Conservation (phyloP, 148 eudicot species). For the Dianthus caryophyllus region DNA sequence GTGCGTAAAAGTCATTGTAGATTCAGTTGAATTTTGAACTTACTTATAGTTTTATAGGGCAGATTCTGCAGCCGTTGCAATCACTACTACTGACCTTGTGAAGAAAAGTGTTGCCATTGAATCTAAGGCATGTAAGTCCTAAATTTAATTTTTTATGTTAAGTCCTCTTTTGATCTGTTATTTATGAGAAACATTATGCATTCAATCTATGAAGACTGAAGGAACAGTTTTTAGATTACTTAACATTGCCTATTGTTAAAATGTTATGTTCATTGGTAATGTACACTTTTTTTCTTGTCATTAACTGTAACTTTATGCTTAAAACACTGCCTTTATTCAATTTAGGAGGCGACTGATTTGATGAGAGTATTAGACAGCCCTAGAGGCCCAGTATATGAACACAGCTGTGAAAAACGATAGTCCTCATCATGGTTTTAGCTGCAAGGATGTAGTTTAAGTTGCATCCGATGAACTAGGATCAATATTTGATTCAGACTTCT, state of each 20-base stretch:
- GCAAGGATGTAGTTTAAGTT: neutral
- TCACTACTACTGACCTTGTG: constrained; percentile 97
- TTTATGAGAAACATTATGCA: neutral
- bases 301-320: neutral
- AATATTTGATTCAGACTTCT: neutral
- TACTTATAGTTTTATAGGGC: constrained; percentile 52
- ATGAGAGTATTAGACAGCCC: neutral
- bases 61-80: constrained; percentile 94
- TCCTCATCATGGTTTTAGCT: neutral
- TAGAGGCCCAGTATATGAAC: neutral
- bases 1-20: neutral
- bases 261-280: neutral
- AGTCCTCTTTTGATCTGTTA: neutral
- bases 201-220: no score
- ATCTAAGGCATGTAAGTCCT: constrained; percentile 51
- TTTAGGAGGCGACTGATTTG: neutral
- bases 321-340: neutral
- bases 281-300: neutral
- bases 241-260: no score
- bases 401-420: neutral
- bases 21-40: neutral
- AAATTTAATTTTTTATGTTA: neutral
- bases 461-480: neutral
- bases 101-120: constrained; percentile 93
- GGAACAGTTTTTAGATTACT: no score